Percentiles rank a stretch among this genome's conserved stretches.
Conservation (phyloP, 208 protist genomes). For the Leishmania lainsoni region DNA sequence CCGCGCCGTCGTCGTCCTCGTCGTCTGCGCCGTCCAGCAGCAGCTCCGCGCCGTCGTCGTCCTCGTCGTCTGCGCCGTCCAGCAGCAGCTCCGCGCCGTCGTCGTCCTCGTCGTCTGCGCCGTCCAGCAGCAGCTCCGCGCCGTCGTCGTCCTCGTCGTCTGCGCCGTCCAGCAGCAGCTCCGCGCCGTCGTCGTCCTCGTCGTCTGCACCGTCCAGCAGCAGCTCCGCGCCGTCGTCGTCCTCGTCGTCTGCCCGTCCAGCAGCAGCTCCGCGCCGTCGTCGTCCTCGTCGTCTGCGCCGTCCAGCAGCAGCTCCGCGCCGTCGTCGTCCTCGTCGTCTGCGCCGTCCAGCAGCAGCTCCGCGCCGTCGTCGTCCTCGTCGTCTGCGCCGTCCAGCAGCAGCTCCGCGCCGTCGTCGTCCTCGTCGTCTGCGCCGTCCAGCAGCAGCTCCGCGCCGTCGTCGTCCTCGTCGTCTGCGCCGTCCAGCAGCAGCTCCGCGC, state of each 20-base stretch:
- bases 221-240: background rate
- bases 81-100: no score
- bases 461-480: background rate
- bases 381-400: conserved; percentile 1
- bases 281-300: background rate
- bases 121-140: background rate
- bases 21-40: background rate
- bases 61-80: background rate
- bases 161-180: background rate
- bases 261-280: background rate
- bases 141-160: background rate
- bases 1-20: no score
- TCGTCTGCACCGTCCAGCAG: background rate
- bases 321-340: background rate
- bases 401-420: conserved; percentile 5
- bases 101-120: background rate
- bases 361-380: background rate
- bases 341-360: background rate
- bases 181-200: background rate
- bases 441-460: conserved; percentile 5
- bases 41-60: background rate
- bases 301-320: background rate
- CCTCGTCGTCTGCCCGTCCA: conserved; percentile 1
- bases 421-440: background rate
- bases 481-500: background rate